Evolutionary conservation across 345 rosid genomes (phyloP).

Genomic region (Geranium brycei): DNA sequence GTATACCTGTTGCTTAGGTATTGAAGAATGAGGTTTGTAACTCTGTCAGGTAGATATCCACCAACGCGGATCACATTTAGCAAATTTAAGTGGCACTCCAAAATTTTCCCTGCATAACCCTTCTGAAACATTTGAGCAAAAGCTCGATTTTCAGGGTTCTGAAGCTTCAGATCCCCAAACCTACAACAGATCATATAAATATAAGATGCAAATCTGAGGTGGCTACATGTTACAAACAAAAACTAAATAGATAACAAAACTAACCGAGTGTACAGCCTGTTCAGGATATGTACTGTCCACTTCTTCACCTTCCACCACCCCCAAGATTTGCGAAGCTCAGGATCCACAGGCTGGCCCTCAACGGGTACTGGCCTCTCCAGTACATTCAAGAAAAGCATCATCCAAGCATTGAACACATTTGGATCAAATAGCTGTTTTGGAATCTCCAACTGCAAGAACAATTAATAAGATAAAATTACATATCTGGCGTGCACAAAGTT

Average conservation of each 20-base stretch:
- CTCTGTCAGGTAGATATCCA: slow-evolving; percentile 93
- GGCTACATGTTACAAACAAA: background rate
- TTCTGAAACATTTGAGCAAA: slow-evolving; percentile 90
- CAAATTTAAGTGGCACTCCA: slow-evolving; percentile 82
- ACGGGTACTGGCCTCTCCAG: slow-evolving; percentile 82
- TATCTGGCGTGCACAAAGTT: background rate
- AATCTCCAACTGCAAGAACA: slow-evolving; percentile 65
- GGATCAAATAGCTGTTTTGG: slow-evolving; percentile 76
- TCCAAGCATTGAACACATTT: slow-evolving; percentile 84
- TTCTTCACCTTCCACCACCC: slow-evolving; percentile 99
- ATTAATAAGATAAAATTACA: no score
- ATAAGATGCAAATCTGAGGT: background rate
- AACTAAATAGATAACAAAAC: slow-evolving; percentile 5
- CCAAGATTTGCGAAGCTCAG: slow-evolving; percentile 89
- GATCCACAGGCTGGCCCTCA: slow-evolving; percentile 96
- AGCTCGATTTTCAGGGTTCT: slow-evolving; percentile 69
- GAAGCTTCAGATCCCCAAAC: slow-evolving; percentile 94
- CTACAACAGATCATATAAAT: slow-evolving; percentile 18
- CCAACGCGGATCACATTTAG: slow-evolving; percentile 74
- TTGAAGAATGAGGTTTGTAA: slow-evolving; percentile 87
- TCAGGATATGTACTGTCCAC: slow-evolving; percentile 93
- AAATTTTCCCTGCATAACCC: slow-evolving; percentile 78
- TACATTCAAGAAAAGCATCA: slow-evolving; percentile 74
- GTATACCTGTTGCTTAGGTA: slow-evolving; percentile 82
- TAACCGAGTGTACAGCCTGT: slow-evolving; percentile 83